Conservation (phyloP, 1,284 basidiomycete species). For the Boletus subluridellus region DNA sequence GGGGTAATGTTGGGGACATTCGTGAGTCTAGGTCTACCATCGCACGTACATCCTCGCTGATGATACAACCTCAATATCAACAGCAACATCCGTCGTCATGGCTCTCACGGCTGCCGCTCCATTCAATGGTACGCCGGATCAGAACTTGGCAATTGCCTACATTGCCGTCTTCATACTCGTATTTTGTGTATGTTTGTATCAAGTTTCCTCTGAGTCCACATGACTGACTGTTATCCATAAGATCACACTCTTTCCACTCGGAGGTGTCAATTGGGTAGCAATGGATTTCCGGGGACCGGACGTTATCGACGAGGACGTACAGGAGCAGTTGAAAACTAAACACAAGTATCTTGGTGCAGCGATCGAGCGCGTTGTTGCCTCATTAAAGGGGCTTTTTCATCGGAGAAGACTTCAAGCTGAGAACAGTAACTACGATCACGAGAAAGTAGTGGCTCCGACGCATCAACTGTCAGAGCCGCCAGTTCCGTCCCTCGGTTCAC, state of each 20-base stretch:
- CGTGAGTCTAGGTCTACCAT: constrained; percentile 47
- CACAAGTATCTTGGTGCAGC: constrained; percentile 25
- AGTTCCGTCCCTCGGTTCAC: not conserved
- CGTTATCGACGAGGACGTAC: constrained; percentile 51
- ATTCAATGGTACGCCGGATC: constrained; percentile 49
- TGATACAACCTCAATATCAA: not conserved
- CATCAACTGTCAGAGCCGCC: not conserved
- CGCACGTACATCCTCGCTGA: not conserved
- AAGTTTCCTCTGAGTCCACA: not conserved
- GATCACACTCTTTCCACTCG: constrained; percentile 63
- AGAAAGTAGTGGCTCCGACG: not conserved
- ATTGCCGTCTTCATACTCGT: constrained; percentile 47
- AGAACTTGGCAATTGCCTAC: constrained; percentile 61
- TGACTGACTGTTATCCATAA: constrained; percentile 23
- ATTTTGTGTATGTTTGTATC: constrained; percentile 19
- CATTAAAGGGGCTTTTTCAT: not conserved
- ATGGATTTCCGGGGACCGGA: constrained; percentile 61
- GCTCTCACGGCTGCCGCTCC: constrained; percentile 34
- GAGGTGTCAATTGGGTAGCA: constrained; percentile 40
- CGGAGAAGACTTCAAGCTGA: not conserved
- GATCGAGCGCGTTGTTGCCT: constrained; percentile 7
- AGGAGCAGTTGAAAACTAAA: constrained; percentile 37
- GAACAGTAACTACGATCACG: constrained; percentile 1
- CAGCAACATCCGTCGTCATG: constrained; percentile 55
- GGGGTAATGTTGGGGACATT: constrained; percentile 64